Evolutionary conservation across 208 protist species (phyloP).

Genomic region (Lotmaria passim): DNA sequence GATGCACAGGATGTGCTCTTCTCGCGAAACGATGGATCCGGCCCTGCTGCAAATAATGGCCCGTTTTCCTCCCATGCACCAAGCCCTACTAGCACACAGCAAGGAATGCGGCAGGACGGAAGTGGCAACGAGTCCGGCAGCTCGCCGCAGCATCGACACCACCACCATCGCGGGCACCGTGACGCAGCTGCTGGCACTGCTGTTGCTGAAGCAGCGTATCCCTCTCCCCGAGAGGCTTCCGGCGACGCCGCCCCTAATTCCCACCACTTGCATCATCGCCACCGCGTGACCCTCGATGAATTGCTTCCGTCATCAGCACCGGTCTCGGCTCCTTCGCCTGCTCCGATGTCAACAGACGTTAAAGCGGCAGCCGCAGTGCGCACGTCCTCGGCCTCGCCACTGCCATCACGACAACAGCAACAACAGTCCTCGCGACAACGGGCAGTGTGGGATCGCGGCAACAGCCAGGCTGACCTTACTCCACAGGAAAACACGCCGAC

Average conservation of each 20-base stretch:
- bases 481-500: not conserved
- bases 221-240: too few relatives aligned
- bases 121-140: not conserved
- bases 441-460: too few relatives aligned
- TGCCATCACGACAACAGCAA: too few relatives aligned
- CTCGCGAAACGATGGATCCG: not conserved
- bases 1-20: not conserved
- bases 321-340: not conserved
- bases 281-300: too few relatives aligned
- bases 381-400: too few relatives aligned
- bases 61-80: not conserved
- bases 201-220: too few relatives aligned
- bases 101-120: not conserved
- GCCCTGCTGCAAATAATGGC: not conserved
- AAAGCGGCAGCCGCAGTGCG: too few relatives aligned
- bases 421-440: too few relatives aligned
- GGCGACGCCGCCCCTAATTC: not conserved
- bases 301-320: too few relatives aligned
- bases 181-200: not conserved
- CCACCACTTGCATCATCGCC: not conserved
- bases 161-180: slow-evolving; percentile 3
- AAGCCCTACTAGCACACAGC: too few relatives aligned
- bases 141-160: not conserved
- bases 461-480: too few relatives aligned
- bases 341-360: not conserved